Evolutionary conservation across 805 yeast species (phyloP).

Genomic region (Kodamaea lidongshanica): DNA sequence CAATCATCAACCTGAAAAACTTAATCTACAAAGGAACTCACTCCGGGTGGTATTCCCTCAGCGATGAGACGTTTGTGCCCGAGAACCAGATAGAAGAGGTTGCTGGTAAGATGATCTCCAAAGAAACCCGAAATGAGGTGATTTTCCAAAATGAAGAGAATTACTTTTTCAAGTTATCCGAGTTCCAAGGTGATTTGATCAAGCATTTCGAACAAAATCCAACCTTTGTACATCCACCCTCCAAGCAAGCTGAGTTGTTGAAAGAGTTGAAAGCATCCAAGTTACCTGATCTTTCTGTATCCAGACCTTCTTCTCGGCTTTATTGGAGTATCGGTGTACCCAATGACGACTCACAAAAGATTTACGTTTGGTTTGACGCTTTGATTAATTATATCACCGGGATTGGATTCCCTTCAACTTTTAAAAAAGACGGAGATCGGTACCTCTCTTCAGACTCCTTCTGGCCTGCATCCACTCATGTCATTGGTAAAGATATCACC

Average conservation of each 20-base stretch:
- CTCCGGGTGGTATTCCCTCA: constrained; percentile 89
- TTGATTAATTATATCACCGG: constrained; percentile 77
- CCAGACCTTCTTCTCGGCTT: constrained; percentile 73
- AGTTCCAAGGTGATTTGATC: constrained; percentile 52
- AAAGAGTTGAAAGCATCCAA: constrained; percentile 46
- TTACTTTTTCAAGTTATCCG: constrained; percentile 73
- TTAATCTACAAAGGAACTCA: constrained; percentile 78
- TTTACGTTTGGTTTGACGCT: constrained; percentile 98
- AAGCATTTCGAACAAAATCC: constrained; percentile 44
- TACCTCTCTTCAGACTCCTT: constrained; percentile 11
- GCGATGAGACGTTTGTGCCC: constrained; percentile 93
- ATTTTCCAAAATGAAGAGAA: constrained; percentile 71
- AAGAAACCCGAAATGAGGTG: constrained; percentile 75
- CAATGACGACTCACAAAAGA: constrained; percentile 63
- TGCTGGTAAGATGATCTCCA: constrained; percentile 36
- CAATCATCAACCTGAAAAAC: constrained; percentile 48
- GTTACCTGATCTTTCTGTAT: constrained; percentile 72
- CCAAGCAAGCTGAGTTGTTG: constrained; percentile 49
- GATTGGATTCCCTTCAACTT: constrained; percentile 41
- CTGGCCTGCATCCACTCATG: constrained; percentile 75
- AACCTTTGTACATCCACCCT: constrained; percentile 58
- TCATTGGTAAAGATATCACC: constrained; percentile 87
- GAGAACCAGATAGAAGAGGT: constrained; percentile 58
- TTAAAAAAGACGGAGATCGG: constrained; percentile 8
- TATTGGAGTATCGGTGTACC: constrained; percentile 93